Conservation (phyloP, 2,329 filamentous ascomycete genomes). For the Neonectria hederae region DNA sequence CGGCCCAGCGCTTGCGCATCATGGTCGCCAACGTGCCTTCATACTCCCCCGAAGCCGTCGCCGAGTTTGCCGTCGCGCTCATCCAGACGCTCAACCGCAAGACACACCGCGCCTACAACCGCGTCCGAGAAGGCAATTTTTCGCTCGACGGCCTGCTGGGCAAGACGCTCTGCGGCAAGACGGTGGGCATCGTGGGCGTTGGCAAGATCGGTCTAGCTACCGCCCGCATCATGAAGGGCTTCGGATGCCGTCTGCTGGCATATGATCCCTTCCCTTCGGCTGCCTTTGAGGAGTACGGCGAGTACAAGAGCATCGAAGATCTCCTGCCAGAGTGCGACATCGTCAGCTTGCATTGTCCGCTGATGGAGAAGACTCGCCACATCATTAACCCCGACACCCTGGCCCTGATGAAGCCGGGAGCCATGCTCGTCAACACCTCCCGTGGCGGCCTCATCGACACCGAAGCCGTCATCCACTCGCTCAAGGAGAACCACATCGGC, state of each 20-base stretch:
- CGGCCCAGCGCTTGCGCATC: slow-evolving; percentile 63
- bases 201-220: slow-evolving; percentile 72
- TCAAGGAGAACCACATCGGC: slow-evolving; percentile 69
- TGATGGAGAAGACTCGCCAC: slow-evolving; percentile 67
- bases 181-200: slow-evolving; percentile 72
- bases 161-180: slow-evolving; percentile 69
- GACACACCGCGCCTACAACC: slow-evolving; percentile 74
- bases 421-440: slow-evolving; percentile 73
- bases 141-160: slow-evolving; percentile 71
- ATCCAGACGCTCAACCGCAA: slow-evolving; percentile 74
- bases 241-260: slow-evolving; percentile 70
- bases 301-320: slow-evolving; percentile 62
- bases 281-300: slow-evolving; percentile 60
- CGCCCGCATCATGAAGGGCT: slow-evolving; percentile 70
- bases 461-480: slow-evolving; percentile 64
- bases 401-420: slow-evolving; percentile 65
- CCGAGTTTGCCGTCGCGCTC: slow-evolving; percentile 74
- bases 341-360: slow-evolving; percentile 72
- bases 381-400: slow-evolving; percentile 67
- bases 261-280: slow-evolving; percentile 65
- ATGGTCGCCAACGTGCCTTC: slow-evolving; percentile 73
- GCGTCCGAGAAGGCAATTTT: slow-evolving; percentile 75
- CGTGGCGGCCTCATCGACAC: slow-evolving; percentile 72
- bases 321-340: slow-evolving; percentile 67
- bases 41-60: slow-evolving; percentile 75